Evolutionary conservation across 169 alveolate genomes (phyloP).

Genomic region (Eimeria falciformis): DNA sequence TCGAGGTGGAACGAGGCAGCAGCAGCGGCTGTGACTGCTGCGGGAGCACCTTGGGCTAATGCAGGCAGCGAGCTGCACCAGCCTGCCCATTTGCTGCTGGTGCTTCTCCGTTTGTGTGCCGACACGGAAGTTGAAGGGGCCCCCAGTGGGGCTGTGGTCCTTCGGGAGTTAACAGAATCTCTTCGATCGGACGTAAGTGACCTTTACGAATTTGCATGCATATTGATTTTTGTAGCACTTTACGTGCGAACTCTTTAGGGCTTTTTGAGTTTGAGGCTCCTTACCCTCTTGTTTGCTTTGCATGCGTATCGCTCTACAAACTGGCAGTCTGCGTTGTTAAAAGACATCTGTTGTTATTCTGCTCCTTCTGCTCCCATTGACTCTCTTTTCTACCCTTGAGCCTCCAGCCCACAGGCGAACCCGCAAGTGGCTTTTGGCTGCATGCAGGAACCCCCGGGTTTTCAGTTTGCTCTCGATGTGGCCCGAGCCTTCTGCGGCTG

Average conservation of each 20-base stretch:
- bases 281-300: too few relatives aligned
- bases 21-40: slow-evolving; percentile 49
- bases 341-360: neutral
- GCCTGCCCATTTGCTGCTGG: slow-evolving; percentile 40
- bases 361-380: neutral
- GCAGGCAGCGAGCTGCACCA: slow-evolving; percentile 17
- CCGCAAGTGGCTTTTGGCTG: neutral
- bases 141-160: neutral
- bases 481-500: slow-evolving; percentile 23
- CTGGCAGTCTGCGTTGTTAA: too few relatives aligned
- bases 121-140: neutral
- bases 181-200: neutral
- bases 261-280: too few relatives aligned
- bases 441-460: slow-evolving; percentile 36
- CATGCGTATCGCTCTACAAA: too few relatives aligned
- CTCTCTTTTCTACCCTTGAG: neutral
- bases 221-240: too few relatives aligned
- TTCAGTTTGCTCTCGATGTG: slow-evolving; percentile 9
- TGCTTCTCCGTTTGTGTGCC: slow-evolving; percentile 17
- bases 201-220: too few relatives aligned
- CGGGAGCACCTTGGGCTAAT: neutral
- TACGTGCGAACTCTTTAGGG: too few relatives aligned
- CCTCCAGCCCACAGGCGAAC: neutral
- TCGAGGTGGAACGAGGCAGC: slow-evolving; percentile 44
- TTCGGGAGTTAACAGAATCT: neutral